Percentiles rank a stretch among this genome's conserved stretches.
Conservation (phyloP, 2,329 filamentous ascomycete genomes). For the Calonectria ilicicola region DNA sequence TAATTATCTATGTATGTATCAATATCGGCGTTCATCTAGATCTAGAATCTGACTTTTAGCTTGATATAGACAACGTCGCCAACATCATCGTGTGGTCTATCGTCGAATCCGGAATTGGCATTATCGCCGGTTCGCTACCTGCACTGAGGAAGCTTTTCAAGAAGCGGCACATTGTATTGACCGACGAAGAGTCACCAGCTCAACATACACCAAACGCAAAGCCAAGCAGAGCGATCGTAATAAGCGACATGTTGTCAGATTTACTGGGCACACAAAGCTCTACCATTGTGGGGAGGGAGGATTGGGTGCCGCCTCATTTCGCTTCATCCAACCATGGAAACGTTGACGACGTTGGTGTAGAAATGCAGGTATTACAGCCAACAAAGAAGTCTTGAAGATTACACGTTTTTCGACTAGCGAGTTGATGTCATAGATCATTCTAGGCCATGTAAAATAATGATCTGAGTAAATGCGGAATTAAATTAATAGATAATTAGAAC, state of each 20-base stretch:
- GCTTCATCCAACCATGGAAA: not conserved
- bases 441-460: too few relatives aligned
- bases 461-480: too few relatives aligned
- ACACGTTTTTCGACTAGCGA: not conserved
- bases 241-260: too few relatives aligned
- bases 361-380: not conserved
- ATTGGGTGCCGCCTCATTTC: not conserved
- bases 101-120: conserved; percentile 33
- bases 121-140: conserved; percentile 26
- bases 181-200: not conserved
- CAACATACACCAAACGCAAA: not conserved
- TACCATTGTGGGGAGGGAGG: not conserved
- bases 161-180: not conserved
- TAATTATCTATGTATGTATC: conserved; percentile 26
- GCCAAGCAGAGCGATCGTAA: not conserved
- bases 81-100: conserved; percentile 30
- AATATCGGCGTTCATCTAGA: not conserved
- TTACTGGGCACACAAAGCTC: too few relatives aligned
- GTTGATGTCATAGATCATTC: too few relatives aligned
- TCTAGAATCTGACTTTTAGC: not conserved
- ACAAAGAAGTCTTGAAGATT: not conserved
- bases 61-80: conserved; percentile 20
- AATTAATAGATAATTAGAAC: too few relatives aligned
- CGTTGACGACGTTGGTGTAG: not conserved
- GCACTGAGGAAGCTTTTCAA: conserved; percentile 24